These are phyloP conservation scores for Bruguiera gymnorhiza DNA, from an alignment of 345 rosid genomes.

Conservation along the genomic window DNA sequence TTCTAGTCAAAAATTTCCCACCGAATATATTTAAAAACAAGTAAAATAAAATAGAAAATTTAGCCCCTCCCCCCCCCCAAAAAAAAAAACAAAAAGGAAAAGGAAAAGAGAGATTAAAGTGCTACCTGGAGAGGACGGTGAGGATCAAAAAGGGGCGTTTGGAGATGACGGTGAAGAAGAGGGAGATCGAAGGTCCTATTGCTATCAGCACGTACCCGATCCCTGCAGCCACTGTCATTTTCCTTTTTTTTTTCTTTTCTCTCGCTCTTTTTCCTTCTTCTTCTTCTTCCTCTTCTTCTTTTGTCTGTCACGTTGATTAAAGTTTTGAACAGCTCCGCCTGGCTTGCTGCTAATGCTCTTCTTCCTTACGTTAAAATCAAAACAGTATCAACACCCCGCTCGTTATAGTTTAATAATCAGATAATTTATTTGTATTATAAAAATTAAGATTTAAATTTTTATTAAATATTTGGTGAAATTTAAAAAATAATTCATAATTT, in stretches of 20 bases:
- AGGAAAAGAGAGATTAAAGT: not conserved
- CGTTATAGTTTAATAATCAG: no score
- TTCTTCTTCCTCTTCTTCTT: not conserved
- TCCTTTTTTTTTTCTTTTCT: not conserved
- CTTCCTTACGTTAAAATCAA: no score
- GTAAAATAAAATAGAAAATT: not conserved
- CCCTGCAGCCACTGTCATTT: constrained; percentile 86
- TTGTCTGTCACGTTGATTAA: not conserved
- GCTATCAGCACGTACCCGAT: constrained; percentile 86
- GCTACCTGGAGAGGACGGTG: constrained; percentile 87
- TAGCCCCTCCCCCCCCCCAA: not conserved
- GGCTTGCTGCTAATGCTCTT: no score
- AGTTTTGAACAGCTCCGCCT: no score
- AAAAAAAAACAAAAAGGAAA: not conserved
- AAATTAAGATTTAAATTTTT: no score
- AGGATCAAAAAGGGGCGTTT: constrained; percentile 89
- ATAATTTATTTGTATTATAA: no score
- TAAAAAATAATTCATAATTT: no score
- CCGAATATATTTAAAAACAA: no score
- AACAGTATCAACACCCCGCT: no score
- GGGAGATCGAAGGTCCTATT: constrained; percentile 79
- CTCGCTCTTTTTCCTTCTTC: no score
- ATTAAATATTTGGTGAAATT: no score
- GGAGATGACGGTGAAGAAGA: constrained; percentile 88
- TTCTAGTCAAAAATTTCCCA: no score